Percentiles rank a stretch among this genome's conserved stretches.
Conservation (phyloP, 164 flowering plant genomes). For the Protea cynaroides region DNA sequence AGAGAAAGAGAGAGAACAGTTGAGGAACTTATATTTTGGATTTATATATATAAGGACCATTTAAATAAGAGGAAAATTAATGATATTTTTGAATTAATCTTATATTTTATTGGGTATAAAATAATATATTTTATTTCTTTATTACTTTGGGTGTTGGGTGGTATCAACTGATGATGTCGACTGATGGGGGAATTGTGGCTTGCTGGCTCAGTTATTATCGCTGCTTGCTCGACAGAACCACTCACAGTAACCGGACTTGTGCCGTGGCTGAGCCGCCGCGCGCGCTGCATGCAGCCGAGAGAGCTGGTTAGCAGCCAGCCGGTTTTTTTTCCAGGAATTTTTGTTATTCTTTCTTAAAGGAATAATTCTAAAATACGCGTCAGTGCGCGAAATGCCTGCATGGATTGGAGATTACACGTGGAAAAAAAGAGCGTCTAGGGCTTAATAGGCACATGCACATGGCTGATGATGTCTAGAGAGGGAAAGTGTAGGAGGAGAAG, state of each 20-base stretch:
- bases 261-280: background rate
- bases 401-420: background rate
- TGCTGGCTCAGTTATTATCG: background rate
- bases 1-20: background rate
- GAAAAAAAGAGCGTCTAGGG: background rate
- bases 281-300: too few species aligned
- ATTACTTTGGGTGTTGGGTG: slow-evolving; percentile 11
- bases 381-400: background rate
- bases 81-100: background rate
- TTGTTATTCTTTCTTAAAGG: too few species aligned
- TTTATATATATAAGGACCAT: background rate
- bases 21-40: background rate
- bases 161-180: slow-evolving; percentile 23
- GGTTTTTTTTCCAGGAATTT: too few species aligned
- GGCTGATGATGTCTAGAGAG: too few species aligned
- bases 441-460: too few species aligned
- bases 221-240: background rate
- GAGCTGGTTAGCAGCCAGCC: too few species aligned
- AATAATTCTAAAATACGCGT: background rate
- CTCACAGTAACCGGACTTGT: too few species aligned
- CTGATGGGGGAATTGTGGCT: slow-evolving; percentile 2
- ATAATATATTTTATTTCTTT: background rate
- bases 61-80: background rate
- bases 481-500: too few species aligned
- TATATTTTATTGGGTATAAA: background rate